These are phyloP conservation scores for Phytopythium boreale DNA, from an alignment of 352 stramenopile genomes.

Conservation along the genomic window DNA sequence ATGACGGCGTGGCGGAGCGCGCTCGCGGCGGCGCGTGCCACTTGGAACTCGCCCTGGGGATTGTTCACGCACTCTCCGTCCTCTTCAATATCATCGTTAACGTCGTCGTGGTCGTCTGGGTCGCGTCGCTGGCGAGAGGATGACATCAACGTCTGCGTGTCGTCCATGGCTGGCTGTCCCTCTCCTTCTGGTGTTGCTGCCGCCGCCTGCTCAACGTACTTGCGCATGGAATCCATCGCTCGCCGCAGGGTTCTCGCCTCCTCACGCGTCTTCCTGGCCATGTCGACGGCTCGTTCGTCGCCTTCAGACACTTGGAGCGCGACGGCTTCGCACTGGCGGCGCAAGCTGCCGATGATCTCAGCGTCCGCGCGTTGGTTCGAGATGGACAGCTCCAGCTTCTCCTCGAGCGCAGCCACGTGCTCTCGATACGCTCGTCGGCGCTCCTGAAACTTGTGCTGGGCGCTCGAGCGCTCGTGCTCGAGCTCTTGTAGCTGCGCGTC, in stretches of 20 bases:
- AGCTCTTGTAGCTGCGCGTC: conserved; percentile 32
- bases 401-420: conserved; percentile 26
- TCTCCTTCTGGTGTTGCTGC: neutral
- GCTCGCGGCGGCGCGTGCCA: conserved; percentile 43
- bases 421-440: conserved; percentile 42
- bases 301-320: conserved; percentile 26
- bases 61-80: conserved; percentile 12
- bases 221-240: conserved; percentile 39
- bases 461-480: conserved; percentile 26
- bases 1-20: conserved; percentile 45
- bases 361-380: conserved; percentile 33
- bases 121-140: neutral
- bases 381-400: conserved; percentile 31
- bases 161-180: neutral
- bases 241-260: conserved; percentile 35
- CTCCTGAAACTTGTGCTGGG: conserved; percentile 48
- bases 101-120: neutral
- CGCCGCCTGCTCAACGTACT: conserved; percentile 41
- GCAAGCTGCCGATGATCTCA: conserved; percentile 34
- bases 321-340: conserved; percentile 26
- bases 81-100: conserved; percentile 1
- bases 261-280: conserved; percentile 18
- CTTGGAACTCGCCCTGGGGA: conserved; percentile 35
- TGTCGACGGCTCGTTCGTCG: conserved; percentile 14
- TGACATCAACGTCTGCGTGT: conserved; percentile 2